Percentiles rank a stretch among this genome's conserved stretches.
Evolutionary conservation across 129 eudicot species (phyloP).

Genomic region (Flaveria linearis): DNA sequence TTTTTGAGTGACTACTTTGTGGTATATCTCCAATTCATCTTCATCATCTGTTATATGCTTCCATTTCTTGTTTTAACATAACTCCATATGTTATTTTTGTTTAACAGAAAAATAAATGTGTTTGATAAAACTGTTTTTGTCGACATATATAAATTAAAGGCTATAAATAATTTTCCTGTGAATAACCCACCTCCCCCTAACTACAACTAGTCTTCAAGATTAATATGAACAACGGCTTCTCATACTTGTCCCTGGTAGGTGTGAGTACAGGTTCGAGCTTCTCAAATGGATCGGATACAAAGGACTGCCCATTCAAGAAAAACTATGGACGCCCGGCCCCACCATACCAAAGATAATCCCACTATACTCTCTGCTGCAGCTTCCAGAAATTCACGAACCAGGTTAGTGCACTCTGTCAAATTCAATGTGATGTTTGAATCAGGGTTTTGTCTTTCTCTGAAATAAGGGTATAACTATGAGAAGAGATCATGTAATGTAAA

Average conservation of each 20-base stretch:
- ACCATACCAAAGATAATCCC: slow-evolving; percentile 8
- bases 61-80: neutral
- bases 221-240: neutral
- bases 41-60: neutral
- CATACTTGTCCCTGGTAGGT: slow-evolving; percentile 4
- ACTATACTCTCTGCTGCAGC: slow-evolving; percentile 8
- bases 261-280: slow-evolving; percentile 10
- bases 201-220: neutral
- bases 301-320: slow-evolving; percentile 15
- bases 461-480: no score
- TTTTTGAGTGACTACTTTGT: neutral
- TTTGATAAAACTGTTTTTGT: neutral
- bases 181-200: neutral
- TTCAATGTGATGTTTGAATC: neutral
- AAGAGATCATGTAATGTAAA: no score
- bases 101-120: neutral
- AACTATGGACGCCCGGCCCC: neutral
- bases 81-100: neutral
- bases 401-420: neutral
- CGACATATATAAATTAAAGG: no score
- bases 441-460: no score
- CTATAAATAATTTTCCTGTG: neutral
- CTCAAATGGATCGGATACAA: slow-evolving; percentile 1
- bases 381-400: neutral
- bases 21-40: slow-evolving; percentile 10